These are phyloP conservation scores for Quercus agrifolia DNA, from an alignment of 306 rosid genomes.

Conservation along the genomic window DNA sequence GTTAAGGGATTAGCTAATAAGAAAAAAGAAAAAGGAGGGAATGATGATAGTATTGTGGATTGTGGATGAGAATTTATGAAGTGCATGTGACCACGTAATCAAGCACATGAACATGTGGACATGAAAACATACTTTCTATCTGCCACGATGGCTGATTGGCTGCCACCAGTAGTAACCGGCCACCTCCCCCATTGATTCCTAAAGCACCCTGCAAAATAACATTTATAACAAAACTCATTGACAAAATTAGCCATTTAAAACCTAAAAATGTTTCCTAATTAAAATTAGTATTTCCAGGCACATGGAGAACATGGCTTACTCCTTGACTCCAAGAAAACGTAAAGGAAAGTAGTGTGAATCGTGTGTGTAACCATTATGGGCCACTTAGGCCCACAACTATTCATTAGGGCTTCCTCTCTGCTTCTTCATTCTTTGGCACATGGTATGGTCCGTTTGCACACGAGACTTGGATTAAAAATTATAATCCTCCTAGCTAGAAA, in stretches of 20 bases:
- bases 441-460: neutral
- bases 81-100: neutral
- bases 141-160: slow-evolving; percentile 2
- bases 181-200: neutral
- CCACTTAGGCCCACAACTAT: neutral
- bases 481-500: neutral
- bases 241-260: neutral
- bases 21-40: neutral
- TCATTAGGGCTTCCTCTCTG: neutral
- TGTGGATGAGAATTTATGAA: neutral
- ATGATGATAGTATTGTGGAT: neutral
- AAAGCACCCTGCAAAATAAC: neutral
- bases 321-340: neutral
- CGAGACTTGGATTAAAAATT: neutral
- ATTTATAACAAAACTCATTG: neutral
- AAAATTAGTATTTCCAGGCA: neutral
- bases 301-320: slow-evolving; percentile 7
- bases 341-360: neutral
- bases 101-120: slow-evolving; percentile 6
- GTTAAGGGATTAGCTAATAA: too few relatives aligned
- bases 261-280: neutral
- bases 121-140: neutral
- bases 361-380: neutral
- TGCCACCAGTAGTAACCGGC: neutral
- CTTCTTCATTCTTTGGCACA: neutral